These are phyloP conservation scores for Luzula sylvatica DNA, from an alignment of 176 grass and related monocot species.

Conservation along the genomic window DNA sequence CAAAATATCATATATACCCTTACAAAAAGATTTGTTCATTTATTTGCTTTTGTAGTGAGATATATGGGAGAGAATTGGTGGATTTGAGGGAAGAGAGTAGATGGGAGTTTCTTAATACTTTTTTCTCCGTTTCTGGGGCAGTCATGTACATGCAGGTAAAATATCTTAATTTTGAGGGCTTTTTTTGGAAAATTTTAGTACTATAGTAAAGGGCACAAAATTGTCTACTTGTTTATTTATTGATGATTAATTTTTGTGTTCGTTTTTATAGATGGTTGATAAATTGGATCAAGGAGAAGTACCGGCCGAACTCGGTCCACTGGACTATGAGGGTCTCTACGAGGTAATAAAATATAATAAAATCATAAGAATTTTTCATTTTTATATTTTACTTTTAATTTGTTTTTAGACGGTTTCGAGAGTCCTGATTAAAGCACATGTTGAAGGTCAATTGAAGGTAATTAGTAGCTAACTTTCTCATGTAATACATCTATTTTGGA, in stretches of 20 bases:
- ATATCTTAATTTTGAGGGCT: too few species aligned
- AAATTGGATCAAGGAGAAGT: constrained; percentile 89
- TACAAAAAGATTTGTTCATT: too few species aligned
- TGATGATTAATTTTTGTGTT: too few species aligned
- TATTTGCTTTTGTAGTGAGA: constrained; percentile 73
- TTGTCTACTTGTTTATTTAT: too few species aligned
- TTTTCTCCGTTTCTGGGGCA: constrained; percentile 99
- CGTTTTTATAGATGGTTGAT: constrained; percentile 89
- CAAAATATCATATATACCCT: too few species aligned
- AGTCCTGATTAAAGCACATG: constrained; percentile 94
- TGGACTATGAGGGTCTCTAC: constrained; percentile 85
- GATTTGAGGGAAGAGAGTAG: constrained; percentile 82
- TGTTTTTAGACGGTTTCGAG: constrained; percentile 76
- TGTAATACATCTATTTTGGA: neutral
- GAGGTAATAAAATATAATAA: constrained; percentile 46
- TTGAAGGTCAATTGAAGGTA: constrained; percentile 98
- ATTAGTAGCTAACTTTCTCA: too few species aligned
- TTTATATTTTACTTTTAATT: constrained; percentile 15
- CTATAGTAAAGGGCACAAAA: too few species aligned
- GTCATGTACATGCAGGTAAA: constrained; percentile 99
- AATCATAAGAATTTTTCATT: too few species aligned
- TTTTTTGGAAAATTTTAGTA: too few species aligned
- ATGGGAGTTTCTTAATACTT: constrained; percentile 96
- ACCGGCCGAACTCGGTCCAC: constrained; percentile 64
- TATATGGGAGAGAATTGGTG: constrained; percentile 95